Percentiles rank a stretch among this genome's conserved stretches.
Evolutionary conservation across 768 basidiomycete genomes (phyloP).

Genomic region (Phylloporus arenicola): DNA sequence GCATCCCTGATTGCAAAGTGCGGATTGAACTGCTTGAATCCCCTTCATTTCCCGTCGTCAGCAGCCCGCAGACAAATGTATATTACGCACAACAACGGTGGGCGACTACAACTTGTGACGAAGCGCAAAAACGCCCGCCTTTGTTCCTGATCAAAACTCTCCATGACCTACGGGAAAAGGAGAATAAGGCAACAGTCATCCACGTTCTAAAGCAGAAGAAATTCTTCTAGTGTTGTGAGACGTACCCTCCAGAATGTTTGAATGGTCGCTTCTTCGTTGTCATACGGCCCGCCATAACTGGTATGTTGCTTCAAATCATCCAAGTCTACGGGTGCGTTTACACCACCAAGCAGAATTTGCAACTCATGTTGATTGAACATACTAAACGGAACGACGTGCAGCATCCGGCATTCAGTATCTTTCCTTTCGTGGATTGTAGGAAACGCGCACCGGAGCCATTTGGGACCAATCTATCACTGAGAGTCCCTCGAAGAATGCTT

Average conservation of each 20-base stretch:
- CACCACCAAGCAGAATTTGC: constrained; percentile 86
- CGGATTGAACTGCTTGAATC: constrained; percentile 83
- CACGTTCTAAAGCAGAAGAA: neutral
- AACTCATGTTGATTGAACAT: constrained; percentile 99
- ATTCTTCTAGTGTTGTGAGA: neutral
- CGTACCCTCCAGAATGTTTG: constrained; percentile 77
- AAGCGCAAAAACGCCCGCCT: constrained; percentile 76
- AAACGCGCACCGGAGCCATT: constrained; percentile 66
- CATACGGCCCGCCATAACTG: constrained; percentile 76
- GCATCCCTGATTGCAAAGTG: constrained; percentile 85
- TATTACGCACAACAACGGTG: constrained; percentile 69
- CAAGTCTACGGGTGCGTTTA: constrained; percentile 78
- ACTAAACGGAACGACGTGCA: constrained; percentile 33
- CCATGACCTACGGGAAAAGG: constrained; percentile 56
- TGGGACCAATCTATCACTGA: constrained; percentile 87
- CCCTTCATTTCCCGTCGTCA: constrained; percentile 36
- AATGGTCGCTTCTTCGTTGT: constrained; percentile 67
- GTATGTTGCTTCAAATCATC: constrained; percentile 75
- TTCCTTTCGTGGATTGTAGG: neutral
- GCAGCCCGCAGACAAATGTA: neutral
- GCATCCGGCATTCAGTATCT: neutral
- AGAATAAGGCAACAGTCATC: neutral
- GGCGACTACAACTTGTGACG: constrained; percentile 88
- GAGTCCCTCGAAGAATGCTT: constrained; percentile 87
- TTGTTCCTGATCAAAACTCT: constrained; percentile 75